Base-by-base conservation (phyloP, 345 rosid genomes). In the Xanthoceras sorbifolium region DNA sequence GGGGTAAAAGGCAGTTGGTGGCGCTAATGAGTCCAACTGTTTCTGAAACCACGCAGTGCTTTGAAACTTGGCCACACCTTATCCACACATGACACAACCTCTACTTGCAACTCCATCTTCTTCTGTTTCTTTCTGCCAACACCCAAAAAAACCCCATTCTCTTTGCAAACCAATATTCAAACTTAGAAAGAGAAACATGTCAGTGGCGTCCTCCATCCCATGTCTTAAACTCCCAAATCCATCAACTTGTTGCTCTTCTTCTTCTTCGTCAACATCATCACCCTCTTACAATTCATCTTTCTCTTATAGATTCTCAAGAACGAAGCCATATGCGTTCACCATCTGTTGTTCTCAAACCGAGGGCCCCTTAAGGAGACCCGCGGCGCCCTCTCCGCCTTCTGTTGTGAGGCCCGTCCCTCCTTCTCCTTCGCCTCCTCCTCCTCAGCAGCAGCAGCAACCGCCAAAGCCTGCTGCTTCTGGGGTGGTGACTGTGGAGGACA, bases 301-400 rank as follows among this genome's bases (percentile, higher is more conserved):
- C 71, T 55, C 26, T 2, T 80, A 73, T 57, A 86, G 90, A 89
- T 80, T 87, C 70, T 82, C 92, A n/a, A 25, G 82, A 38, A 55
- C 83, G 12, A 86, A 81, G 82, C 85, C 89, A 71, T 77, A 74
- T 71, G 72, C 80, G 1, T 71, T 91, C 66, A 80, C 80, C 32
- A 84, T 95, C 31, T 89, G 91, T 79, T 79, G 91, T 77, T 93
- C 99, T 54, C 98, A 92, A 64, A 78, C 92, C 1, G 98, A 92
- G 36, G 97, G 98, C 4, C 98, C 99, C 0, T 67, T 93, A n/a
- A 85, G 99, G 85, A 88, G 98, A 77, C 98, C 98, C 0, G 88
- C 78, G 34, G 92, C 93, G 31, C 94, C 90, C 20, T 76, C 91
- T 1, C 64, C 85, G 0, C 80, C 90, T 0, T 85, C 92, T 4